These are phyloP conservation scores for Penicillium parvum DNA, from an alignment of 495 filamentous ascomycete species.

Conservation along the genomic window DNA sequence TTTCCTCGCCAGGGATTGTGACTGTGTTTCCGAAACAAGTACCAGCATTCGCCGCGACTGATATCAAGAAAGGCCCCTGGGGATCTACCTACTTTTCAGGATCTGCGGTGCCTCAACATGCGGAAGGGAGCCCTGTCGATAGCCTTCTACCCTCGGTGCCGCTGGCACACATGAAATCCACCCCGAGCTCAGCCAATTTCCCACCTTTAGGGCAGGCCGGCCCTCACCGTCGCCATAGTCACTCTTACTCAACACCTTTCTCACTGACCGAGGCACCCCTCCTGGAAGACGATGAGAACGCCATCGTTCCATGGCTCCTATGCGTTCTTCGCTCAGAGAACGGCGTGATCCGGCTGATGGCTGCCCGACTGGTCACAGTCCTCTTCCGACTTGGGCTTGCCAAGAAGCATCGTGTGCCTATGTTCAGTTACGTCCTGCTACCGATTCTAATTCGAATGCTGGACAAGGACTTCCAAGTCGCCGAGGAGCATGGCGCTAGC, in stretches of 20 bases:
- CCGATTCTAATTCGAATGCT: constrained; percentile 70
- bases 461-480: constrained; percentile 48
- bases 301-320: constrained; percentile 80
- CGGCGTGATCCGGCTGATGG: constrained; percentile 66
- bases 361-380: constrained; percentile 73
- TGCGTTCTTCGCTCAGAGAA: constrained; percentile 58
- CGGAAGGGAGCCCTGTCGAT: constrained; percentile 52
- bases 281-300: constrained; percentile 66
- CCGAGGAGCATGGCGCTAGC: constrained; percentile 36
- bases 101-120: constrained; percentile 40
- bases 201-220: constrained; percentile 53
- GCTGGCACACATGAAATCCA: constrained; percentile 26
- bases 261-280: constrained; percentile 34
- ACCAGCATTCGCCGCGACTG: constrained; percentile 37
- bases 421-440: constrained; percentile 62
- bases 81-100: constrained; percentile 42
- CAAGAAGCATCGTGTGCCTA: constrained; percentile 55
- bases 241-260: constrained; percentile 35
- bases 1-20: constrained; percentile 71
- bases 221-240: constrained; percentile 40
- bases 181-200: constrained; percentile 42
- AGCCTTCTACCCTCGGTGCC: constrained; percentile 53
- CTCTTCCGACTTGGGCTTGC: constrained; percentile 67
- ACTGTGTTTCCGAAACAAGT: constrained; percentile 60
- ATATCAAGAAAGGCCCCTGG: constrained; percentile 47